Base-by-base conservation (phyloP, 2,329 filamentous ascomycete genomes). In the Laburnicola sp. region DNA sequence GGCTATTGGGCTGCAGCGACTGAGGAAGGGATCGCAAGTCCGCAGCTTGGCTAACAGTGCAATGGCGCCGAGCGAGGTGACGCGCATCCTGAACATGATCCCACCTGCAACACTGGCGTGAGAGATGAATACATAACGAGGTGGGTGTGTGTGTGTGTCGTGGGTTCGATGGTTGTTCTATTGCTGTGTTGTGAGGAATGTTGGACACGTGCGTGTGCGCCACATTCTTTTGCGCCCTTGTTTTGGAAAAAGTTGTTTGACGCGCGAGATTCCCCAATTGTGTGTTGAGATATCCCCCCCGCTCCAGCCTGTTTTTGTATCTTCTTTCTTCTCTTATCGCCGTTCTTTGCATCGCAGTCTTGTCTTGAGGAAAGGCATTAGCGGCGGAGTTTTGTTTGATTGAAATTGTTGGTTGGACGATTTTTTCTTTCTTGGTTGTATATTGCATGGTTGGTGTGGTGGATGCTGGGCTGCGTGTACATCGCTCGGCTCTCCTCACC, bases 11-110 rank as follows among this genome's bases (percentile, higher is more conserved):
- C 68, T 86, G 37, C 77, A 82, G 64, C 74, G 80, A 25, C 69
- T 86, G 54, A 74, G 78, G 41, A 78, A 79, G 56, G 82, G 84
- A 11, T 79, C 77, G 48, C 78, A 82, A 60, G 81, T 83, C 27
- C 72, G 82, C 51, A 75, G 77, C 26, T 55, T 86, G 61, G 80
- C 78, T 11, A 79, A 81, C 35, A 78, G 75, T 48, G 77, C 76
- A 23, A 75, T 85, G 69, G 76, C 80, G 34, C 72, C 74, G 48
- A 70, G 66, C 36, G 76, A 79, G 56, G 66, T 76, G 26, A 66
- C 65, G 35, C 65, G 65, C 35, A 42, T 78, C 16, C 54, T 79
- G 50, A 69, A 70, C 38, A 35, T 59, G 3, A 49, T 71, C 3
- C 68, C 68, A 42, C 59, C n/a, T n/a, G n/a, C n/a, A n/a, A n/a